A percentile compares a stretch with the other conserved stretches of the same genome.
These are phyloP conservation scores for Spongiforma sp. DNA, from an alignment of 1,284 basidiomycete species.

Conservation along the genomic window DNA sequence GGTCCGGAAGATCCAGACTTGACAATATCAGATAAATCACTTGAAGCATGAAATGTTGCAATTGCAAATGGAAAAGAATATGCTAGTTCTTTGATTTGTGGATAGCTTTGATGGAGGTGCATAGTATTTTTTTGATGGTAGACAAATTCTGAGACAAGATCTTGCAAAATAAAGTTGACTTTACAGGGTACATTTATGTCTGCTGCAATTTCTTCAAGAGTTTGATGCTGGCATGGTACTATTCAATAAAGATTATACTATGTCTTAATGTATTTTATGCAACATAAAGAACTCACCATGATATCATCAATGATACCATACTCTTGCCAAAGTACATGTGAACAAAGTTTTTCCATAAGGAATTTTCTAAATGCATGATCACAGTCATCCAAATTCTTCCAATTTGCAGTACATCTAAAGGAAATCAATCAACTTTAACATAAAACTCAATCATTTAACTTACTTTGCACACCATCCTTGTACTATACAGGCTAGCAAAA, in stretches of 20 bases:
- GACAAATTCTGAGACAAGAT: background rate
- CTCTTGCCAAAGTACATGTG: background rate
- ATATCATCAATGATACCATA: background rate
- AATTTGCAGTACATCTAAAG: background rate
- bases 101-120: background rate
- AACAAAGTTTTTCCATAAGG: background rate
- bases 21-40: background rate
- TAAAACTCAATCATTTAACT: background rate
- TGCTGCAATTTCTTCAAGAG: background rate
- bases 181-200: background rate
- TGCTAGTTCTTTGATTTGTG: background rate
- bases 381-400: background rate
- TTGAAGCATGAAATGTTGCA: background rate
- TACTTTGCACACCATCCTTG: conserved; percentile 2
- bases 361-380: background rate
- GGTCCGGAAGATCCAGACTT: no score
- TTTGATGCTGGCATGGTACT: background rate
- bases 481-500: background rate
- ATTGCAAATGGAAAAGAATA: background rate
- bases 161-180: background rate
- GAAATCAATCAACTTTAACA: background rate
- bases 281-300: background rate
- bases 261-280: background rate
- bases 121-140: background rate
- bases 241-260: background rate